Percentiles rank a stretch among this genome's conserved stretches.
Evolutionary conservation across 108 stramenopile genomes (phyloP).

Genomic region (Poteriospumella lacustris): DNA sequence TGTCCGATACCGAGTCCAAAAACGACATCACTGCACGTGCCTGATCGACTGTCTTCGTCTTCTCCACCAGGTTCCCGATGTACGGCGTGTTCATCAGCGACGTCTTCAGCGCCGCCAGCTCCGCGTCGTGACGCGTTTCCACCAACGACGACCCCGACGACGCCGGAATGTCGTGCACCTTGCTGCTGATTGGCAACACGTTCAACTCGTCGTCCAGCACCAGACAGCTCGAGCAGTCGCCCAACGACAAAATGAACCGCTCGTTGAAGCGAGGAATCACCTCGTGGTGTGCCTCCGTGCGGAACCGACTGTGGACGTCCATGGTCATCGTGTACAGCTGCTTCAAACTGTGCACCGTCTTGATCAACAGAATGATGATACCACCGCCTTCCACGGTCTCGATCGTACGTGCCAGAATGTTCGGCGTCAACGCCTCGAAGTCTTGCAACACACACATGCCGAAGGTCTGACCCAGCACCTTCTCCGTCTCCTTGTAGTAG

Average conservation of each 20-base stretch:
- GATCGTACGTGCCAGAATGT: slow-evolving; percentile 92
- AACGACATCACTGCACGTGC: slow-evolving; percentile 70
- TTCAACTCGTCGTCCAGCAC: slow-evolving; percentile 98
- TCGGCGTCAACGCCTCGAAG: slow-evolving; percentile 96
- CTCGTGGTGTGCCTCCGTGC: slow-evolving; percentile 69
- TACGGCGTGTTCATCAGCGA: slow-evolving; percentile 83
- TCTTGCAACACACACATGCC: slow-evolving; percentile 94
- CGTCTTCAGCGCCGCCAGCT: slow-evolving; percentile 68
- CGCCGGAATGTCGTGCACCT: slow-evolving; percentile 34
- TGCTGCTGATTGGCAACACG: slow-evolving; percentile 77
- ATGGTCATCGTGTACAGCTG: slow-evolving; percentile 95
- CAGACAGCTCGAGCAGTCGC: slow-evolving; percentile 74
- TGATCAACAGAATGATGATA: slow-evolving; percentile 82
- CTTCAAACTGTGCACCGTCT: slow-evolving; percentile 84
- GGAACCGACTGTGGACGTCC: slow-evolving; percentile 92
- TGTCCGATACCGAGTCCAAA: slow-evolving; percentile 34
- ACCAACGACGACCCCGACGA: slow-evolving; percentile 72
- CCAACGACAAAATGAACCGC: slow-evolving; percentile 90
- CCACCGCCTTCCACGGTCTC: slow-evolving; percentile 97
- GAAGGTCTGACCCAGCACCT: slow-evolving; percentile 88
- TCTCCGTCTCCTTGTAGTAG: slow-evolving; percentile 95
- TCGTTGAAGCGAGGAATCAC: slow-evolving; percentile 95
- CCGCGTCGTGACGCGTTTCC: slow-evolving; percentile 54
- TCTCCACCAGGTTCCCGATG: slow-evolving; percentile 80
- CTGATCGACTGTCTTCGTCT: slow-evolving; percentile 90